Evolutionary conservation across 2,329 filamentous ascomycete genomes (phyloP), one percentile per base, ranked within the genome.

Genomic region (Dothidotthia symphoricarpi): DNA sequence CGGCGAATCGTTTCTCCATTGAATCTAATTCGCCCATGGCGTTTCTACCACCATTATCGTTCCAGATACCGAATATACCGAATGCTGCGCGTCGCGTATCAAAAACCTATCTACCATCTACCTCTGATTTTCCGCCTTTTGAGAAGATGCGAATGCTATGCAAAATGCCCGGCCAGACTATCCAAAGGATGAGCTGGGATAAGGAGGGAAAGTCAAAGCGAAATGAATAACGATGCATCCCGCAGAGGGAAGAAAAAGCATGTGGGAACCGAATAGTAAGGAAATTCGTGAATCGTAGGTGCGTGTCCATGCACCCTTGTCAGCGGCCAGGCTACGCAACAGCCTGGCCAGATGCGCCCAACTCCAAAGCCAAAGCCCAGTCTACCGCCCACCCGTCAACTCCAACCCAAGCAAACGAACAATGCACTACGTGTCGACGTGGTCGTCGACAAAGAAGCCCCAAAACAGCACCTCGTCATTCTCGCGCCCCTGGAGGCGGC

Each of bases 391-490:
- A 32, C 43, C 39, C 33, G 43, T 38, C 41, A 56, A 55, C 45
- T 52, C 50, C 45, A 41, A 38, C 29, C 39, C 36, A 51, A 56
- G 48, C 44, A 55, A 49, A 46, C 28, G 24, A 34, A 40, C 36
- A 28, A 43, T 38, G 32, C 36, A 40, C 43, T 55, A 53, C 40
- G 41, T 46, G 35, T 51, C 38, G 25, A 40, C 43, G 32, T 57
- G 49, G 32, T 65, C 61, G 45, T 61, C 53, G 22, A 64, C 56
- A 28, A 65, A 63, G 40, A 64, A 52, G 31, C 59, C 62, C 62
- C 62, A 65, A 43, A 65, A 65, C 14, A 60, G 45, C 8, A 65
- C 52, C 26, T 65, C 62, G 28, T 63, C 58, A 28, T 63, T 60
- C 31, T 64, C 61, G 13, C 61, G 46, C 9, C 61, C 62, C 8